These are phyloP conservation scores for Pichia insulana DNA, from an alignment of 805 yeast genomes.

Conservation along the genomic window DNA sequence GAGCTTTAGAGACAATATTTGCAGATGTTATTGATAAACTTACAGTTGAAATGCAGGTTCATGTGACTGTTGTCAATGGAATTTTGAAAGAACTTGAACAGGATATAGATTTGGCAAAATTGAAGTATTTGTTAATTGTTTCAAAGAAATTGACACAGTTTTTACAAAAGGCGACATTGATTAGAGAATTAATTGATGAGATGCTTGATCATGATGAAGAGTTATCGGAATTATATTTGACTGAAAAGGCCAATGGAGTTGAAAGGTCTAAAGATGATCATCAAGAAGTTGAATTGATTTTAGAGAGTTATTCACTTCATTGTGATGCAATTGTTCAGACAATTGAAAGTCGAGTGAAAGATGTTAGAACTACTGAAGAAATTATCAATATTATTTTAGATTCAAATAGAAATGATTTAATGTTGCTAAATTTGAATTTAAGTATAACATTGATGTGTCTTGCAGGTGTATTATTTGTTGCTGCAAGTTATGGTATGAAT, in stretches of 20 bases:
- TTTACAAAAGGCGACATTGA: conserved; percentile 71
- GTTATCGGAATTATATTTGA: conserved; percentile 68
- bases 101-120: conserved; percentile 69
- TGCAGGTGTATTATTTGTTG: conserved; percentile 71
- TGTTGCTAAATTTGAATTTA: conserved; percentile 78
- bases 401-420: conserved; percentile 86
- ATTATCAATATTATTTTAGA: conserved; percentile 88
- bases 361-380: conserved; percentile 89
- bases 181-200: conserved; percentile 79
- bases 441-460: conserved; percentile 76
- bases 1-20: conserved; percentile 83
- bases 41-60: conserved; percentile 81
- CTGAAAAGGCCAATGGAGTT: conserved; percentile 42
- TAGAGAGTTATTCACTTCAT: conserved; percentile 86
- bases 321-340: conserved; percentile 93
- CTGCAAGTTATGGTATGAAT: conserved; percentile 94
- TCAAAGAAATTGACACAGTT: conserved; percentile 80
- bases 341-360: conserved; percentile 65
- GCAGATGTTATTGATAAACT: conserved; percentile 71
- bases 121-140: conserved; percentile 71
- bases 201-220: conserved; percentile 83
- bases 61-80: conserved; percentile 64
- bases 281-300: conserved; percentile 78
- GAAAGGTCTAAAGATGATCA: conserved; percentile 55
- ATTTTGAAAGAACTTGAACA: conserved; percentile 71